phyloP scores from a whole-genome alignment of 768 basidiomycete species.

The Piloderma croceum region DNA sequence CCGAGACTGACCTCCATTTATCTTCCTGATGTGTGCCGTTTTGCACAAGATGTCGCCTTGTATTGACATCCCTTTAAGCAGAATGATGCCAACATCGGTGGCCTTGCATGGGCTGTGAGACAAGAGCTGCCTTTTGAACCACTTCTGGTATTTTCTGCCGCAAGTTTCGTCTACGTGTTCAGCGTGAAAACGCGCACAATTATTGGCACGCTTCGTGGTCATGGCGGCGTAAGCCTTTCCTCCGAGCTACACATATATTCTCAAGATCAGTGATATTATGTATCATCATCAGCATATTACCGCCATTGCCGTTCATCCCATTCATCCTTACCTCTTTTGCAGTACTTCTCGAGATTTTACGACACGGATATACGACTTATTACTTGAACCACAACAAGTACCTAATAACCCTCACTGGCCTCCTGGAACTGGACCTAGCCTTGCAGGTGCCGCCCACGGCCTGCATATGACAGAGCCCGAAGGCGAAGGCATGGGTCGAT shows the following conservation, averaged over 20 bases:
- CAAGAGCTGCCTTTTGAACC: constrained; percentile 44
- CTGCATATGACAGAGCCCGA: constrained; percentile 54
- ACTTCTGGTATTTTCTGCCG: constrained; percentile 50
- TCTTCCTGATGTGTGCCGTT: no score
- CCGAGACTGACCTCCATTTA: constrained; percentile 6
- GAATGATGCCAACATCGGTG: constrained; percentile 1
- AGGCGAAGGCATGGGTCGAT: constrained; percentile 53
- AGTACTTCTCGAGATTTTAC: constrained; percentile 72
- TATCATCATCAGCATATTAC: constrained; percentile 49
- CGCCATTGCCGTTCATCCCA: constrained; percentile 61
- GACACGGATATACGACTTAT: constrained; percentile 64
- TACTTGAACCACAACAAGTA: constrained; percentile 24
- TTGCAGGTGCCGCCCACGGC: constrained; percentile 67
- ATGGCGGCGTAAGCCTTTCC: constrained; percentile 58
- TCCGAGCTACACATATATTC: no score
- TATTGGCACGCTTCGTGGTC: constrained; percentile 53
- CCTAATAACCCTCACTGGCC: constrained; percentile 58
- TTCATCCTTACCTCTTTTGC: constrained; percentile 51
- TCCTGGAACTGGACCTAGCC: constrained; percentile 34
- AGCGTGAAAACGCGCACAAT: constrained; percentile 37
- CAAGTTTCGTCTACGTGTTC: constrained; percentile 52
- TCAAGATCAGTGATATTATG: constrained; percentile 1
- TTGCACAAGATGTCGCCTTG: no score
- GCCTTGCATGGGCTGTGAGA: constrained; percentile 57
- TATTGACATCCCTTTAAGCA: not conserved